These are phyloP conservation scores for Irpex sp. DNA, from an alignment of 1,284 basidiomycete genomes.

Conservation along the genomic window DNA sequence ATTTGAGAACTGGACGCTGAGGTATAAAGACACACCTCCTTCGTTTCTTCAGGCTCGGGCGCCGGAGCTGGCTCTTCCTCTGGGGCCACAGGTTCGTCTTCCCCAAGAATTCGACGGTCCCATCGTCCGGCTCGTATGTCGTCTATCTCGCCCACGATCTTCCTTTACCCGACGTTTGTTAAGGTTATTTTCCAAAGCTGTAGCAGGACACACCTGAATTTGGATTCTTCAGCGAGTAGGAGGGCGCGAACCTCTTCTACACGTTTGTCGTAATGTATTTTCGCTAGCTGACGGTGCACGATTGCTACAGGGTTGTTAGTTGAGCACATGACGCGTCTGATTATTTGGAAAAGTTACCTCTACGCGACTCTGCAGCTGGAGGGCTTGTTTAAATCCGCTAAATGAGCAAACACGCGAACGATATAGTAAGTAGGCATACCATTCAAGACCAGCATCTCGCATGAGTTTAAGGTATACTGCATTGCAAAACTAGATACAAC, in stretches of 20 bases:
- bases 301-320: conserved; percentile 1
- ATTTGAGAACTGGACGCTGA: too few species aligned
- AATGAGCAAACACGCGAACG: too few species aligned
- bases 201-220: conserved; percentile 59
- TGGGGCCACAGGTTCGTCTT: conserved; percentile 3
- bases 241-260: conserved; percentile 63
- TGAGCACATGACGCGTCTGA: conserved; percentile 12
- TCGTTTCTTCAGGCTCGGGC: background rate
- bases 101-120: conserved; percentile 48
- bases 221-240: conserved; percentile 66
- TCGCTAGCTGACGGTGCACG: conserved; percentile 45
- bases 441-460: conserved; percentile 59
- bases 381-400: background rate
- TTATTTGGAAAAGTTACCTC: background rate
- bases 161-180: conserved; percentile 13
- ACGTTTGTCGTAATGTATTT: conserved; percentile 65
- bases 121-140: conserved; percentile 67
- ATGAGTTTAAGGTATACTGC: conserved; percentile 63
- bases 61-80: conserved; percentile 3
- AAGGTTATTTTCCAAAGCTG: background rate
- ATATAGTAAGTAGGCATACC: conserved; percentile 32
- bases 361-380: conserved; percentile 17
- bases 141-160: conserved; percentile 62
- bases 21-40: background rate
- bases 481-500: conserved; percentile 53